Conservation (phyloP, 208 protist species). For the Leishmania arabica region DNA sequence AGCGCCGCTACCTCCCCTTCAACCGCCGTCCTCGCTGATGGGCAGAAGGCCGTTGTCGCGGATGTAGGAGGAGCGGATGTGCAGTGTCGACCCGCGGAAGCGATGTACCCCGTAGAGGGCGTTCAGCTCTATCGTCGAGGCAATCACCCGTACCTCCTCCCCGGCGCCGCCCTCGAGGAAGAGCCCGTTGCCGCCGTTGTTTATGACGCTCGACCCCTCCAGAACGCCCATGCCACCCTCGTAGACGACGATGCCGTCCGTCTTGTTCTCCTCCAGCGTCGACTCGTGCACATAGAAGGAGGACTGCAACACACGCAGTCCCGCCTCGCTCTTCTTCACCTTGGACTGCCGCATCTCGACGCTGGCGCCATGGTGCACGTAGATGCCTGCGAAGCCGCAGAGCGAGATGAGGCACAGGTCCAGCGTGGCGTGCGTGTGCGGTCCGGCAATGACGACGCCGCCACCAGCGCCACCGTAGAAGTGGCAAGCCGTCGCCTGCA, state of each 20-base stretch:
- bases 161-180: slow-evolving; percentile 35
- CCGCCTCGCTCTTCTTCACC: slow-evolving; percentile 55
- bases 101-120: slow-evolving; percentile 69
- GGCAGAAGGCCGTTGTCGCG: slow-evolving; percentile 66
- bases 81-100: slow-evolving; percentile 44
- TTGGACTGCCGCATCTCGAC: slow-evolving; percentile 40
- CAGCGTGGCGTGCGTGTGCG: slow-evolving; percentile 33
- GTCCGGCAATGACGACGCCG: slow-evolving; percentile 41
- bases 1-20: not conserved
- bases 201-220: slow-evolving; percentile 45
- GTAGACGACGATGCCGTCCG: slow-evolving; percentile 64
- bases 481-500: slow-evolving; percentile 58
- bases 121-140: slow-evolving; percentile 68
- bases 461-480: slow-evolving; percentile 59
- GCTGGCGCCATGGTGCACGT: slow-evolving; percentile 37
- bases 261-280: slow-evolving; percentile 45
- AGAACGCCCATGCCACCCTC: slow-evolving; percentile 35
- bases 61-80: slow-evolving; percentile 48
- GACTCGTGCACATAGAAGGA: slow-evolving; percentile 38
- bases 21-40: slow-evolving; percentile 42
- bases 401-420: slow-evolving; percentile 58
- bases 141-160: slow-evolving; percentile 36
- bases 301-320: slow-evolving; percentile 31
- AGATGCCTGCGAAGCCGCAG: slow-evolving; percentile 59
- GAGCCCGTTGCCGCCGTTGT: slow-evolving; percentile 65